A percentile compares a stretch with the other conserved stretches of the same genome.
Conservation (phyloP, 2,329 filamentous ascomycete genomes). For the Teratosphaeriaceae sp. region DNA sequence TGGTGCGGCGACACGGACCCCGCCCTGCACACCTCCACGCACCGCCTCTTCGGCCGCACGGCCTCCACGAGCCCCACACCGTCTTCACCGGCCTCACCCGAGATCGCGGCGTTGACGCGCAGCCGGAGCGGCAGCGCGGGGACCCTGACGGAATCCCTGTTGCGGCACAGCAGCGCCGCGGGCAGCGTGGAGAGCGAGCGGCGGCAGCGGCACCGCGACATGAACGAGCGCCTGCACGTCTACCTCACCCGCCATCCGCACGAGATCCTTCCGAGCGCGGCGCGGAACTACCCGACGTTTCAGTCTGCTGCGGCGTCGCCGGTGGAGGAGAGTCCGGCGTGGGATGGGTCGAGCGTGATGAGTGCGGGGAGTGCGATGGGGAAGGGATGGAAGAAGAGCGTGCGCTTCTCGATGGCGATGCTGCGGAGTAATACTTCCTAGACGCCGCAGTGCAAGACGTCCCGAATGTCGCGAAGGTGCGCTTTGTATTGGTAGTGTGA, state of each 20-base stretch:
- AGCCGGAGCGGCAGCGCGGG: slow-evolving; percentile 20
- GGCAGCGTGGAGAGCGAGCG: slow-evolving; percentile 24
- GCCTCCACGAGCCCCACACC: slow-evolving; percentile 31
- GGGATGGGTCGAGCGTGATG: slow-evolving; percentile 6
- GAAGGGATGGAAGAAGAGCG: slow-evolving; percentile 19
- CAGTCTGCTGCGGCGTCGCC: slow-evolving; percentile 3
- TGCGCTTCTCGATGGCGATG: slow-evolving; percentile 17
- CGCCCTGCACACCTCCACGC: slow-evolving; percentile 37
- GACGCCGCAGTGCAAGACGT: no score
- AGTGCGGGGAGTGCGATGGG: slow-evolving; percentile 7
- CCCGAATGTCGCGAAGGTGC: no score
- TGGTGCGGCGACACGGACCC: slow-evolving; percentile 34
- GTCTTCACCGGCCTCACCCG: slow-evolving; percentile 18
- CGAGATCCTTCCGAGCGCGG: slow-evolving; percentile 26
- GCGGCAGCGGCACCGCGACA: slow-evolving; percentile 25
- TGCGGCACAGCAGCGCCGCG: slow-evolving; percentile 21
- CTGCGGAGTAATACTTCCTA: no score
- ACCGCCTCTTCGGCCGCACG: slow-evolving; percentile 41
- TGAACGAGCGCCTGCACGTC: slow-evolving; percentile 28
- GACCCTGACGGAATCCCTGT: slow-evolving; percentile 22
- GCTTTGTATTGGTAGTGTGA: no score
- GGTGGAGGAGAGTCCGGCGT: slow-evolving; percentile 1
- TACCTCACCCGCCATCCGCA: slow-evolving; percentile 28
- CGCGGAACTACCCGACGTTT: slow-evolving; percentile 27
- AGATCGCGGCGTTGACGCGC: slow-evolving; percentile 1